Base-by-base conservation (phyloP, 2,329 filamentous ascomycete genomes). In the Aspergillus awamori region DNA sequence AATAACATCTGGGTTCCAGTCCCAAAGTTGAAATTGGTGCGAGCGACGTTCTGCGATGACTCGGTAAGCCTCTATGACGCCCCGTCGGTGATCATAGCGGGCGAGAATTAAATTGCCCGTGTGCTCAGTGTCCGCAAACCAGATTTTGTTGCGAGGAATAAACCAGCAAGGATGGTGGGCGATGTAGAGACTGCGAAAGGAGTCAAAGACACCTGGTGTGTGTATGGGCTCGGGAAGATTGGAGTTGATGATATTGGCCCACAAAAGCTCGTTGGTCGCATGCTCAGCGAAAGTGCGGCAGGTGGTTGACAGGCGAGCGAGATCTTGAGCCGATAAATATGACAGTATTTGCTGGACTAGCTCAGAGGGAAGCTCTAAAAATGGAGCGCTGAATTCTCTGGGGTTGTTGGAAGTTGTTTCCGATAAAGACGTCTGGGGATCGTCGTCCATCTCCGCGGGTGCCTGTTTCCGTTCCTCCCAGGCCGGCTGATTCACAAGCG, bases 81-180 rank as follows among this genome's bases (percentile, higher is more conserved):
- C 90, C 47, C 86, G 82, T 4, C 85, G 79, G 49, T 87, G 84
- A 72, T 97, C 87, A 70, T 93, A 97, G 11, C 90, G 87, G n/a
- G 85, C 83, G 41, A 97, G 71, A 26, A 96, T 83, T 45, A 97
- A 76, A 72, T 89, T 90, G 0, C 93, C 93, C 1, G 85, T 88
- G 52, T 92, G 83, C 30, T 88, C 84, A 2, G 82, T 83, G 74
- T 97, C 92, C 61, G 87, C 86, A 71, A 97, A 94, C 93, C 93
- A 97, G 65, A 97, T 81, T 75, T 91, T 93, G 72, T 91, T 82
- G 55, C 85, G 87, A 0, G 91, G 83, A 1, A 97, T 81, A 70
- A 96, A 97, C 93, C 93, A 97, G 69, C 89, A 87, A 0, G 89
- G 89, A 65, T 95, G 85, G 72, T 95, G 90, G 20, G 87, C 83